Evolutionary conservation across 192 early-diverging fungal species (phyloP).

Genomic region (Glomus cerebriforme): DNA sequence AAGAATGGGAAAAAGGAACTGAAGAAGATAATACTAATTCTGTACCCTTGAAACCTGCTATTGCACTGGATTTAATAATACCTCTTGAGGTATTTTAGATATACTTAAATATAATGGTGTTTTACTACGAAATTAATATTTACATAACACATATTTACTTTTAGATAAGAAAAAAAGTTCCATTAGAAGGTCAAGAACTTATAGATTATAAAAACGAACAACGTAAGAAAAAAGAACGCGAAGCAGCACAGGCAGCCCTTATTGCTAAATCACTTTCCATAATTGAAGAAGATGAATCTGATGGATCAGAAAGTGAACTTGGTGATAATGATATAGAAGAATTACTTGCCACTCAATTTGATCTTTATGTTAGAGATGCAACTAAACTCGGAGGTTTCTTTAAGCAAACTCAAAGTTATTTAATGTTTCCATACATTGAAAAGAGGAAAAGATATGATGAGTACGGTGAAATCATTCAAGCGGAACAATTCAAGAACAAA

Average conservation of each 20-base stretch:
- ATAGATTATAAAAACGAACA: slow-evolving; percentile 64
- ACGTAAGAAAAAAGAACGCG: slow-evolving; percentile 66
- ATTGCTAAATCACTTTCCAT: slow-evolving; percentile 64
- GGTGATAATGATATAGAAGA: slow-evolving; percentile 60
- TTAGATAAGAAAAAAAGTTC: slow-evolving; percentile 61
- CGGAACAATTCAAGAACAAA: slow-evolving; percentile 47
- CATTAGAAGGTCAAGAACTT: slow-evolving; percentile 87
- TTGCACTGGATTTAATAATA: slow-evolving; percentile 14
- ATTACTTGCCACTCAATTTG: slow-evolving; percentile 58
- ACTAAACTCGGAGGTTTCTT: slow-evolving; percentile 72
- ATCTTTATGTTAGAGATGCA: slow-evolving; percentile 84
- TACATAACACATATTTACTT: neutral
- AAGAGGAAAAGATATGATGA: slow-evolving; percentile 85
- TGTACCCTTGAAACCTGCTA: slow-evolving; percentile 13
- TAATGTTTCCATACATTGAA: slow-evolving; percentile 88
- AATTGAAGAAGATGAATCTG: slow-evolving; percentile 78
- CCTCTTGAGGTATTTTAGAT: neutral
- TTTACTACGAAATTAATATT: neutral
- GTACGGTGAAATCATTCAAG: slow-evolving; percentile 84
- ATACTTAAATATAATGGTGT: neutral
- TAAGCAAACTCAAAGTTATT: slow-evolving; percentile 77
- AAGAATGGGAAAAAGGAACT: slow-evolving; percentile 52
- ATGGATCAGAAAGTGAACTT: slow-evolving; percentile 51
- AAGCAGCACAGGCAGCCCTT: slow-evolving; percentile 71
- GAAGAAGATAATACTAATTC: neutral